phyloP scores from a whole-genome alignment of 2,329 filamentous ascomycete species.

The Zymoseptoria pseudotritici region DNA sequence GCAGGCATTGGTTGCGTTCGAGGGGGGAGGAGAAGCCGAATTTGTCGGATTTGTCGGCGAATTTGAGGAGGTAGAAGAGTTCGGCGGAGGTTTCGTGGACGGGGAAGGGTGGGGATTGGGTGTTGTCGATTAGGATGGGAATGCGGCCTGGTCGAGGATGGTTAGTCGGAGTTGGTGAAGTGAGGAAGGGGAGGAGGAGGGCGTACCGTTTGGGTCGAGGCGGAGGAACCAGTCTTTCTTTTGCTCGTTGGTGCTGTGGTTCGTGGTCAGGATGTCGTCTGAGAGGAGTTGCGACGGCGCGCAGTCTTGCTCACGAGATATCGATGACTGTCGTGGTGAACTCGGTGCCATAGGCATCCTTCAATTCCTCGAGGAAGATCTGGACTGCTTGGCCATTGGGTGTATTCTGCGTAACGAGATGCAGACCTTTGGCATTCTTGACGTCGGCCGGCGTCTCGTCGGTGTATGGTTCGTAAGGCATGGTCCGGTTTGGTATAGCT shows the following conservation, averaged over 20 bases:
- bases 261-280: not conserved
- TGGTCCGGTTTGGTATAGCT: conserved; percentile 10
- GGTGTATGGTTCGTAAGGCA: conserved; percentile 38
- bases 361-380: conserved; percentile 50
- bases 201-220: conserved; percentile 32
- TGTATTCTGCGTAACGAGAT: conserved; percentile 45
- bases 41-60: conserved; percentile 41
- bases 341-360: conserved; percentile 42
- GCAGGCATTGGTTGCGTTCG: conserved; percentile 42
- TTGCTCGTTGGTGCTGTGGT: conserved; percentile 41
- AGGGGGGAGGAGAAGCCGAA: conserved; percentile 48
- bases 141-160: conserved; percentile 33
- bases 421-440: conserved; percentile 45
- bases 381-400: conserved; percentile 48
- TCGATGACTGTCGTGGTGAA: conserved; percentile 45
- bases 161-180: conserved; percentile 10
- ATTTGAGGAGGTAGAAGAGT: conserved; percentile 46
- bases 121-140: conserved; percentile 46
- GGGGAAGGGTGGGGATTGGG: conserved; percentile 41
- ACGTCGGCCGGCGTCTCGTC: conserved; percentile 40
- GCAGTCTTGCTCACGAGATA: conserved; percentile 27
- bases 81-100: conserved; percentile 49
- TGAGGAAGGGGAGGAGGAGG: not conserved
- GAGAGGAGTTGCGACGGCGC: not conserved
- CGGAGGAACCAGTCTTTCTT: conserved; percentile 50